Evolutionary conservation across 2,329 filamentous ascomycete species (phyloP).

Genomic region (Colletotrichum cuscutae): DNA sequence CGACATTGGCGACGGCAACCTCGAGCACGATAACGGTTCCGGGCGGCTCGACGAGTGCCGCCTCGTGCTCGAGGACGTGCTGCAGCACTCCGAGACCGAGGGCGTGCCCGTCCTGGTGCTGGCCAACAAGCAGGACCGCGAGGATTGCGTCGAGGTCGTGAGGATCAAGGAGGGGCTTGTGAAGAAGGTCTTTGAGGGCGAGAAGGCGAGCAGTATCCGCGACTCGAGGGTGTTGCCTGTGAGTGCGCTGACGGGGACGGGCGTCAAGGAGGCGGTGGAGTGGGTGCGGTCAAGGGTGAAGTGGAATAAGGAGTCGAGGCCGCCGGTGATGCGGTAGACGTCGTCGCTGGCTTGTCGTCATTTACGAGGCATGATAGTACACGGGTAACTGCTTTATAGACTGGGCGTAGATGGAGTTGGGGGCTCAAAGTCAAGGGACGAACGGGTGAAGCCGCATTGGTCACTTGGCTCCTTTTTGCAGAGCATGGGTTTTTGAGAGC

Average conservation of each 20-base stretch:
- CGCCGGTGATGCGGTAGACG: slow-evolving; percentile 87
- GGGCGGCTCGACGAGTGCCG: slow-evolving; percentile 87
- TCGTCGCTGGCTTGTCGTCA: too few species aligned
- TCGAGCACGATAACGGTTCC: slow-evolving; percentile 58
- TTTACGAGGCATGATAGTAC: slow-evolving; percentile 27
- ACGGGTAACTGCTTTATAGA: slow-evolving; percentile 12
- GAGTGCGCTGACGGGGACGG: slow-evolving; percentile 87
- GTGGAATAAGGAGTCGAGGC: slow-evolving; percentile 95
- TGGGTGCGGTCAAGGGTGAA: slow-evolving; percentile 93
- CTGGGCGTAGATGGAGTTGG: slow-evolving; percentile 31
- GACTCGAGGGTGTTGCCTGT: slow-evolving; percentile 93
- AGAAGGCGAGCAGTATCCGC: slow-evolving; percentile 85
- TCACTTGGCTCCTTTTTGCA: not conserved
- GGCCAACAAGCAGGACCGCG: slow-evolving; percentile 97
- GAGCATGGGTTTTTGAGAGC: slow-evolving; percentile 10
- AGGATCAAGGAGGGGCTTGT: slow-evolving; percentile 97
- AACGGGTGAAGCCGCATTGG: not conserved
- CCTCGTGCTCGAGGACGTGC: slow-evolving; percentile 87
- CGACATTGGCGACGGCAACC: slow-evolving; percentile 86
- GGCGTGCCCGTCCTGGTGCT: slow-evolving; percentile 92
- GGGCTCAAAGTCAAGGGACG: not conserved
- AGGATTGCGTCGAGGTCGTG: slow-evolving; percentile 97
- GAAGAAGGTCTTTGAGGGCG: slow-evolving; percentile 93
- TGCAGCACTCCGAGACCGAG: slow-evolving; percentile 87
- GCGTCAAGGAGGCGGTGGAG: slow-evolving; percentile 95